Base-by-base conservation (phyloP, 2,329 filamentous ascomycete genomes). In the Dothistroma septosporum region DNA sequence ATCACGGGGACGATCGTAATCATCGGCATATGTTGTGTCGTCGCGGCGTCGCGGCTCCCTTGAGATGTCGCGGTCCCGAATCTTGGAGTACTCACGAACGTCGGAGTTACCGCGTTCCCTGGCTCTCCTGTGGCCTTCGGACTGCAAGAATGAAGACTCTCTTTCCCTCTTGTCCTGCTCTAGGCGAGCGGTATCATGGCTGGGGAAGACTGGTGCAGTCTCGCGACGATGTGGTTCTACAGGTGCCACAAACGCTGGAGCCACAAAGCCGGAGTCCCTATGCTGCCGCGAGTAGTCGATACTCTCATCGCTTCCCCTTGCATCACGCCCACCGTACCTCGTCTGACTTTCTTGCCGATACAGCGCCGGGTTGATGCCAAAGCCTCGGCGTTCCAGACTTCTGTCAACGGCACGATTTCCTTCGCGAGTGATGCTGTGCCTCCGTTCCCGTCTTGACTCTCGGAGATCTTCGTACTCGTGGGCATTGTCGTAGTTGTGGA, bases 401-500 rank as follows among this genome's bases (percentile, higher is more conserved):
- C 70, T 71, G 62, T 82, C 79, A 47, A 73, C 59, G 19, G 50
- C 31, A 16, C 50, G 50, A 72, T 76, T 28, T n/a, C 47, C 68
- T 66, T 59, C 70, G 65, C 56, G 67, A 32, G 68, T 78, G 68
- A 54, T 76, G 75, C 66, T 76, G 67, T 66, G 70, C 67, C 69
- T 62, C 9, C 72, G 66, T 33, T 71, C 70, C 21, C 67, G 73
- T 53, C 74, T 74, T 16, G 75, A 74, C 55, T 78, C 76, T 58
- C 74, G 74, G 37, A 74, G 75, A 53, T 77, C 75, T 22, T 78
- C 77, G 61, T 79, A 77, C 10, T 79, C 76, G 46, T 80, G 74
- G 6, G 73, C 72, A 48, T 71, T 77, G 65, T 74, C 71, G 19
- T 78, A 77, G 62, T 82, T 82, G 63, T 82, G 80, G 5, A 82